Base-by-base conservation (phyloP, 1,284 basidiomycete genomes). In the Moesziomyces sp. region DNA sequence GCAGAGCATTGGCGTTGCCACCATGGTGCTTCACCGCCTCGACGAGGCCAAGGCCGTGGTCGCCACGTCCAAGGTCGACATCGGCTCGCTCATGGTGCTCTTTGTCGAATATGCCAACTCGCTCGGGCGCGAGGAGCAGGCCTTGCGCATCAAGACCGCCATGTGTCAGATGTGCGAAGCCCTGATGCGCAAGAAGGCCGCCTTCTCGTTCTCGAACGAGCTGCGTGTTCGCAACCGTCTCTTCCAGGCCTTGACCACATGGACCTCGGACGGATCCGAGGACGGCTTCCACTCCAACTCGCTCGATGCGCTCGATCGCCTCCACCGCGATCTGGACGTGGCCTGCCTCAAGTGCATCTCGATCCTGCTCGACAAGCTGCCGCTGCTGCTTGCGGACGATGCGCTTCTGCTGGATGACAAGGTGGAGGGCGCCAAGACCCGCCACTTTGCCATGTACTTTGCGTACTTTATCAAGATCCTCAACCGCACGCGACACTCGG, bases 391-490 rank as follows among this genome's bases (percentile, higher is more conserved):
- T 24, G 76, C 80, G 7, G 80, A 82, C 48, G 80, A 82, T 52
- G 79, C 80, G 1, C 52, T 79, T 26, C 62, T 80, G 5, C 71
- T 82, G 18, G 80, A 82, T 42, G 80, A 82, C 65, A 79, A 79
- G 47, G 77, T 82, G 28, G 80, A 82, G 46, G 79, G 80, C 52
- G 80, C 80, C 52, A 82, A 79, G 61, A 76, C 78, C 2, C 62
- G 80, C 13, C 77, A 82, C 49, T 82, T 80, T 62, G 57, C 76
- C 35, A 61, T 79, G 55, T 78, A 79, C 63, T 79, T 79, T 60
- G 67, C 63, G 52, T 80, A 78, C 65, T 82, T 82, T 48, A 79
- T 80, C 80, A 79, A 81, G 70, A 74, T 79, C 38, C 74, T 82
- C 38, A 80, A 82, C 44, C 79, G 80, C 35, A 61, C 80, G 5